These are phyloP conservation scores for Pythium brassicae DNA, from an alignment of 352 stramenopile species.

Conservation along the genomic window DNA sequence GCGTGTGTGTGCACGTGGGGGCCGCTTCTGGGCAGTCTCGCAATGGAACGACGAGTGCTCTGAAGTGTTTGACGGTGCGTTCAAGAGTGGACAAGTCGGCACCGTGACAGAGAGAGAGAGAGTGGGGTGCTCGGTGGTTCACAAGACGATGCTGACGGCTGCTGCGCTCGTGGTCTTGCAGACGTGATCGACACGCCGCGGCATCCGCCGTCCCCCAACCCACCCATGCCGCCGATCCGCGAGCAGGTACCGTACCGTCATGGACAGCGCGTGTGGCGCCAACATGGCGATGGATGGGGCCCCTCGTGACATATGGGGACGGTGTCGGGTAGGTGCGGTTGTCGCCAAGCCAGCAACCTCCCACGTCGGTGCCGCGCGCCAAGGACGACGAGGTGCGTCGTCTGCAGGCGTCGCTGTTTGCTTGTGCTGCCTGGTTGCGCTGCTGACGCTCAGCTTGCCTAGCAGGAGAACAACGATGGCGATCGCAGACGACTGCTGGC, in stretches of 20 bases:
- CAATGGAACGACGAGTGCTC: slow-evolving; percentile 12
- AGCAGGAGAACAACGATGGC: too few species aligned
- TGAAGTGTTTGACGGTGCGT: slow-evolving; percentile 16
- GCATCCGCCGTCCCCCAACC: background rate
- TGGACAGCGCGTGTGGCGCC: background rate
- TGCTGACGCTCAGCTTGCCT: too few species aligned
- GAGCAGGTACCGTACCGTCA: slow-evolving; percentile 4
- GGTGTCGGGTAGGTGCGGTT: too few species aligned
- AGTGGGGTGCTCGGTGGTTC: too few species aligned
- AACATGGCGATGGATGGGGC: too few species aligned
- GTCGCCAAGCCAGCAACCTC: too few species aligned
- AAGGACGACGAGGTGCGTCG: too few species aligned
- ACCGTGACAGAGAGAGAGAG: background rate
- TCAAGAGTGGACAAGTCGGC: background rate
- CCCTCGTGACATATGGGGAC: too few species aligned
- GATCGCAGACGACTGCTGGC: background rate
- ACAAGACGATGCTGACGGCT: background rate
- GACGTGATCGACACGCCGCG: slow-evolving; percentile 10
- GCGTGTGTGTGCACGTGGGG: background rate
- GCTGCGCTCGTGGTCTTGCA: background rate
- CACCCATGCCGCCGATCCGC: slow-evolving; percentile 2
- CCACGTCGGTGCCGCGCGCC: too few species aligned
- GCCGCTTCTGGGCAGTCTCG: slow-evolving; percentile 3
- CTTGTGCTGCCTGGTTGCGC: too few species aligned
- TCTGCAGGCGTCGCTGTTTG: too few species aligned